Percentiles rank a stretch among this genome's conserved stretches.
Conservation (phyloP, 768 basidiomycete genomes). For the Floccularia luteovirens region DNA sequence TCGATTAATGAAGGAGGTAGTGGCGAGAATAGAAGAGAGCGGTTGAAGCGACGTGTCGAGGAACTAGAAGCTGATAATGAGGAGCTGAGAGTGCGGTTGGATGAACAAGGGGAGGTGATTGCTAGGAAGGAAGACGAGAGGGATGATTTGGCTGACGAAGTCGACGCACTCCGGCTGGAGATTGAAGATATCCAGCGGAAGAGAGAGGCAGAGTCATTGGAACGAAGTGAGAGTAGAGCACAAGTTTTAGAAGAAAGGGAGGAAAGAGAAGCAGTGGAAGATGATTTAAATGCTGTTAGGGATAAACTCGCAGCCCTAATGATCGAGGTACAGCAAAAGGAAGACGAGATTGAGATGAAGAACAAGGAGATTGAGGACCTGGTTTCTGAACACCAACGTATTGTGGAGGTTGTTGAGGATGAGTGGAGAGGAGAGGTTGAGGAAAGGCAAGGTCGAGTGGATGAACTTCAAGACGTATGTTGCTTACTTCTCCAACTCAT, state of each 20-base stretch:
- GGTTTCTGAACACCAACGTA: conserved; percentile 63
- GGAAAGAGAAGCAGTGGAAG: conserved; percentile 73
- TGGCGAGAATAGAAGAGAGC: conserved; percentile 30
- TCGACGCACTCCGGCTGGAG: conserved; percentile 55
- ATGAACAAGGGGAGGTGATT: conserved; percentile 52
- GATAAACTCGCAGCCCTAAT: conserved; percentile 75
- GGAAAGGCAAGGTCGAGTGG: conserved; percentile 69
- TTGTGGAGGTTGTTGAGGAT: conserved; percentile 67
- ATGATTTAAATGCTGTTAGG: conserved; percentile 61
- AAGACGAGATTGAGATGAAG: conserved; percentile 81
- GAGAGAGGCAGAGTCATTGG: conserved; percentile 53
- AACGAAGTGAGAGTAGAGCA: conserved; percentile 69
- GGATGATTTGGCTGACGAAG: conserved; percentile 60
- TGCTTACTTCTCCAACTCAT: not conserved
- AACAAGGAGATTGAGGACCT: conserved; percentile 73
- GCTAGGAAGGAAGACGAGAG: conserved; percentile 60
- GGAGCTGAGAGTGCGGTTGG: conserved; percentile 47
- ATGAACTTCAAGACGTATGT: conserved; percentile 70
- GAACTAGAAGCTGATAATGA: conserved; percentile 59
- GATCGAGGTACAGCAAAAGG: conserved; percentile 81
- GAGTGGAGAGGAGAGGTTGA: conserved; percentile 89
- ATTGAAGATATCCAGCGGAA: conserved; percentile 60
- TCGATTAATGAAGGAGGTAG: conserved; percentile 26
- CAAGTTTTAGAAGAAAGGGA: conserved; percentile 66
- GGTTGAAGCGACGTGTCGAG: conserved; percentile 41